phyloP scores from a whole-genome alignment of 805 yeast species.

The Saccharomycopsis vini region DNA sequence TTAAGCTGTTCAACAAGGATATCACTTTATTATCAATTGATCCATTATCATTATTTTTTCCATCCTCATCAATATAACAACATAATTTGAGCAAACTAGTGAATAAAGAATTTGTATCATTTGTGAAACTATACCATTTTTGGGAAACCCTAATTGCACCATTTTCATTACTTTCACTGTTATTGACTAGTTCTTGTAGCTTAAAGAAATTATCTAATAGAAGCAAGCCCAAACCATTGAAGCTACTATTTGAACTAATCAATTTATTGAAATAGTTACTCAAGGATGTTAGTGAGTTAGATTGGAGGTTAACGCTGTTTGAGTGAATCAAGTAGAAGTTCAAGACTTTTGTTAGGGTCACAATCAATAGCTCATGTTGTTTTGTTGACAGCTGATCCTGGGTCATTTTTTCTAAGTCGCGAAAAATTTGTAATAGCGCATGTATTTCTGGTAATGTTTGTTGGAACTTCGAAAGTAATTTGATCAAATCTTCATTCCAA shows the following conservation, averaged over 20 bases:
- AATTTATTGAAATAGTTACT: constrained; percentile 13
- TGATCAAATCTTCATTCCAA: constrained; percentile 32
- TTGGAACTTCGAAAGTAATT: constrained; percentile 28
- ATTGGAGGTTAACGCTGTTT: constrained; percentile 1
- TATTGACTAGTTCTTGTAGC: constrained; percentile 37
- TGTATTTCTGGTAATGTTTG: constrained; percentile 27
- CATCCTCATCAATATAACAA: constrained; percentile 21
- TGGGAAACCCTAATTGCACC: constrained; percentile 31
- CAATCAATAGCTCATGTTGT: constrained; percentile 10
- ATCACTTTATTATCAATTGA: constrained; percentile 31
- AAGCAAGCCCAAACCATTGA: constrained; percentile 46
- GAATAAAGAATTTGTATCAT: constrained; percentile 48
- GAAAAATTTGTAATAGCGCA: constrained; percentile 14
- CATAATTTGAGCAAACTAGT: constrained; percentile 54
- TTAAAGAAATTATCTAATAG: constrained; percentile 53
- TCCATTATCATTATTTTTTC: background rate
- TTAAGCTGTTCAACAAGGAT: constrained; percentile 39
- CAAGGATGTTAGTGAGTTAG: constrained; percentile 6
- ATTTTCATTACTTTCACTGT: background rate
- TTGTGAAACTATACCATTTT: constrained; percentile 70
- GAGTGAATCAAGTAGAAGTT: constrained; percentile 7
- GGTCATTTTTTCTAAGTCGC: constrained; percentile 2
- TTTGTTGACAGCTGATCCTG: background rate
- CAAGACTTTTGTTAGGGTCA: constrained; percentile 8
- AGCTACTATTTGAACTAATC: constrained; percentile 19